Evolutionary conservation across 352 stramenopile genomes (phyloP).

Genomic region (Pythium sukuiense): DNA sequence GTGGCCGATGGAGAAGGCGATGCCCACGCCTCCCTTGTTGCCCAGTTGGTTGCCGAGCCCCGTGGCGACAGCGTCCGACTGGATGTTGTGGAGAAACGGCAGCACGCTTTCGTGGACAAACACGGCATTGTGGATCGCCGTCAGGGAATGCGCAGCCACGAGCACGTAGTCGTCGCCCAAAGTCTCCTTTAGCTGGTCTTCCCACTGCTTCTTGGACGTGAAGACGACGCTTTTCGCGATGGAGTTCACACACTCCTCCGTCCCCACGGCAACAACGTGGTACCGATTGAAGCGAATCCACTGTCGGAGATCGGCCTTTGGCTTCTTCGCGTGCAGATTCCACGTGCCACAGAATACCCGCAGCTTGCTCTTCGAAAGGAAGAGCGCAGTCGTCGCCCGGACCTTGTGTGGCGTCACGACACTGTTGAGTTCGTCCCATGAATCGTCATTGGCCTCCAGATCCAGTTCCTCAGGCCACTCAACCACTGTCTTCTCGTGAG

Average conservation of each 20-base stretch:
- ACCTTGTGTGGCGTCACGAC: slow-evolving; percentile 24
- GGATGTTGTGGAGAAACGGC: slow-evolving; percentile 83
- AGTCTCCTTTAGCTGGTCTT: slow-evolving; percentile 53
- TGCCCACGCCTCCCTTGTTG: slow-evolving; percentile 95
- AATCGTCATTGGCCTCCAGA: slow-evolving; percentile 39
- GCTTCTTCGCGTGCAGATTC: slow-evolving; percentile 85
- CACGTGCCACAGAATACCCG: slow-evolving; percentile 83
- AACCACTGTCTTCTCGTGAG: slow-evolving; percentile 6
- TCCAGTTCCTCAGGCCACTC: slow-evolving; percentile 61
- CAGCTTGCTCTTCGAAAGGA: slow-evolving; percentile 45
- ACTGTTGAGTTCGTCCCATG: slow-evolving; percentile 55
- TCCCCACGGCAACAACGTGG: slow-evolving; percentile 87
- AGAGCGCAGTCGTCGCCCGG: slow-evolving; percentile 34
- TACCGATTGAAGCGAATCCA: slow-evolving; percentile 82
- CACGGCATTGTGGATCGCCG: slow-evolving; percentile 93
- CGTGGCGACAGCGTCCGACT: slow-evolving; percentile 90
- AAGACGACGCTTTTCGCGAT: slow-evolving; percentile 94
- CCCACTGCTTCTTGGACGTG: slow-evolving; percentile 86
- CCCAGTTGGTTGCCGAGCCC: slow-evolving; percentile 94
- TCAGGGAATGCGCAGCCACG: slow-evolving; percentile 89
- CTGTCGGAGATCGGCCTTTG: slow-evolving; percentile 49
- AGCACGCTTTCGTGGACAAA: slow-evolving; percentile 90
- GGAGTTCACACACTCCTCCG: slow-evolving; percentile 93
- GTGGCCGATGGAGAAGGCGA: slow-evolving; percentile 76
- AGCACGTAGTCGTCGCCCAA: slow-evolving; percentile 87